A percentile compares a stretch with the other conserved stretches of the same genome.
These are phyloP conservation scores for Fusarium pseudonygamai DNA, from an alignment of 2,329 filamentous ascomycete genomes.

Conservation along the genomic window DNA sequence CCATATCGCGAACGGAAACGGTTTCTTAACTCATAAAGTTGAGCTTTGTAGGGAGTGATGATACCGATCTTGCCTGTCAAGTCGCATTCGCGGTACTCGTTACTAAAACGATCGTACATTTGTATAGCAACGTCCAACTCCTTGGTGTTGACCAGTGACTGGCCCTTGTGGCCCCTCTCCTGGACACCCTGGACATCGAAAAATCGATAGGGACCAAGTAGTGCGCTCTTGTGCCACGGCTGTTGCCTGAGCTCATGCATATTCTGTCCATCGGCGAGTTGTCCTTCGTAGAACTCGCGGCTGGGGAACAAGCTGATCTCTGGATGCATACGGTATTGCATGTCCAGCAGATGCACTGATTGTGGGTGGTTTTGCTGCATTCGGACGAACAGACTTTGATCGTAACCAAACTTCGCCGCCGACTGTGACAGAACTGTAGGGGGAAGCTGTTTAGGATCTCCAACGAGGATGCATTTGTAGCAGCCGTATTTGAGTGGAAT, in stretches of 20 bases:
- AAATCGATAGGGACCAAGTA: constrained; percentile 94
- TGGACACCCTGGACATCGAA: constrained; percentile 95
- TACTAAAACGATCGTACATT: constrained; percentile 81
- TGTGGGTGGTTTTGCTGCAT: constrained; percentile 94
- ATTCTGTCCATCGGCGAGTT: constrained; percentile 82
- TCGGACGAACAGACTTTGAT: constrained; percentile 96
- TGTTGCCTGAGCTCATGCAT: constrained; percentile 81
- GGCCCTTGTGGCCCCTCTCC: constrained; percentile 80
- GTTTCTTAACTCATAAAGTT: constrained; percentile 80
- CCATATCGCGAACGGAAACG: constrained; percentile 80
- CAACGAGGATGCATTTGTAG: constrained; percentile 95
- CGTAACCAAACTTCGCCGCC: constrained; percentile 91
- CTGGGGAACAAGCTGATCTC: constrained; percentile 94
- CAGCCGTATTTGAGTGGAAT: constrained; percentile 98
- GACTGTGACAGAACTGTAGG: constrained; percentile 96
- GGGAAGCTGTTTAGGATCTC: constrained; percentile 96
- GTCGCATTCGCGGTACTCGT: constrained; percentile 75
- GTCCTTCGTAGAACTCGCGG: constrained; percentile 89
- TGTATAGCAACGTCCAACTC: constrained; percentile 89
- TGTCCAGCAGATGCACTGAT: constrained; percentile 93
- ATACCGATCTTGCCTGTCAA: constrained; percentile 90
- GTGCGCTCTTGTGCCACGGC: constrained; percentile 84
- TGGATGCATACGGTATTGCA: constrained; percentile 99
- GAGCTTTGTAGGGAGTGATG: constrained; percentile 97
- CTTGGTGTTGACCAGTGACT: constrained; percentile 88